Evolutionary conservation across 768 basidiomycete genomes (phyloP), one percentile per base, ranked within the genome.

Genomic region (Rhodocollybia butyracea): DNA sequence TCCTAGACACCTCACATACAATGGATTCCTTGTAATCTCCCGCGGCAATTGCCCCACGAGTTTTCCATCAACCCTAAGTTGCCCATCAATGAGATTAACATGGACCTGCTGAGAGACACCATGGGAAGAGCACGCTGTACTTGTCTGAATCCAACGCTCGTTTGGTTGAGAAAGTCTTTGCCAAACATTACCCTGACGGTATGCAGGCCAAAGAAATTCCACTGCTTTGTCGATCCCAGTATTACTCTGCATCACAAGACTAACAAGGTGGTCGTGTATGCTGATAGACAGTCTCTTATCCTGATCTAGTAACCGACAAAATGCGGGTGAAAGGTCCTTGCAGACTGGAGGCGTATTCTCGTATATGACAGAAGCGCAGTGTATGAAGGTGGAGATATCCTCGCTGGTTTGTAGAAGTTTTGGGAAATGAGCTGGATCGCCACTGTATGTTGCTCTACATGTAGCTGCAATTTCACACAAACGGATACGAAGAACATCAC

Each of bases 401-500:
- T 58, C 54, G 0, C 57, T 46, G 8, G 40, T 55, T 22, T 38
- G 29, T n/a, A 45, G n/a, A 27, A 32, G 51, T 11, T 45, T 30
- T 2, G 10, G 12, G 13, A 57, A 21, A 46, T 59, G 52, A 10
- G 26, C 27, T 26, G 61, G 60, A 39, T 70, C 70, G 15, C 72
- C 73, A 41, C 73, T 70, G 50, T 66, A 76, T 1, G 75, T 76
- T 19, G 66, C 62, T 19, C 77, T 67, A 60, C 78, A 80, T 15
- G 68, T 67, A 3, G 66, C 63, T 1, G 76, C 76, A 30, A 70
- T 65, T 43, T 75, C 72, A 29, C 70, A 66, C 24, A 75, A 58
- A 15, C 63, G 66, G 6, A 30, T 26, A 2, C 27, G 31, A 46
- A 46, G 46, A 3, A 27, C 31, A n/a, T 12, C 17, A 13, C n/a